Base-by-base conservation (phyloP, 768 basidiomycete genomes). In the Trametes elegans region DNA sequence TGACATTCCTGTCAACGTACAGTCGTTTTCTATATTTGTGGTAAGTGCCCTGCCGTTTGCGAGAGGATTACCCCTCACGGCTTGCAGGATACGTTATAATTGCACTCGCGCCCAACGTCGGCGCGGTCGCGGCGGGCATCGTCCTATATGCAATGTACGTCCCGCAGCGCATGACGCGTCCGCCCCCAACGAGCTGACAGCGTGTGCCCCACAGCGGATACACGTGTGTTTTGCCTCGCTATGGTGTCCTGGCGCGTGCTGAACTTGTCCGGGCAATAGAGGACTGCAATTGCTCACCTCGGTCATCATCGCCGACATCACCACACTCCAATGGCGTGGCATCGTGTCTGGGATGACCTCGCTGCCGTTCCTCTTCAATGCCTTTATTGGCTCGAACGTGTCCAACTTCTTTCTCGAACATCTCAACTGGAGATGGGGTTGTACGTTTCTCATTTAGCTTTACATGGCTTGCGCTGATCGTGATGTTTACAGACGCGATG, bases 361-460 rank as follows among this genome's bases (percentile, higher is more conserved):
- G 5, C 57, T 74, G 23, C 81, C 81, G 3, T 83, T 81, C 68
- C 68, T 87, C 56, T 70, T 87, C 65, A 85, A 87, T 63, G 82
- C 75, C 5, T 84, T 84, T 62, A 71, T 86, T 46, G 83, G 83
- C 9, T 72, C 80, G 11, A 83, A 82, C 62, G 76, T 86, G 42
- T 75, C 81, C 16, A 63, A 79, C 13, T 59, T 63, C 40, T 67
- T 79, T 21, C 60, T 77, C 11, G 69, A 71, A 52, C 70, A 79
- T 28, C 52, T 73, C 24, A 79, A 79, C 7, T 87, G 85, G 85
- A 67, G 85, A 65, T 85, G 85, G 85, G 85, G 85, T 26, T 87
- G 82, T 82, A 64, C 14, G 52, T 43, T 31, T 16, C 43, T 23
- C 14, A 26, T 46, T 21, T 29, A 47, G 18, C n/a, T 26, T 27